Percentiles rank a stretch among this genome's conserved stretches.
Conservation (phyloP, 2,329 filamentous ascomycete species). For the Ophiostoma himal-ulmi region DNA sequence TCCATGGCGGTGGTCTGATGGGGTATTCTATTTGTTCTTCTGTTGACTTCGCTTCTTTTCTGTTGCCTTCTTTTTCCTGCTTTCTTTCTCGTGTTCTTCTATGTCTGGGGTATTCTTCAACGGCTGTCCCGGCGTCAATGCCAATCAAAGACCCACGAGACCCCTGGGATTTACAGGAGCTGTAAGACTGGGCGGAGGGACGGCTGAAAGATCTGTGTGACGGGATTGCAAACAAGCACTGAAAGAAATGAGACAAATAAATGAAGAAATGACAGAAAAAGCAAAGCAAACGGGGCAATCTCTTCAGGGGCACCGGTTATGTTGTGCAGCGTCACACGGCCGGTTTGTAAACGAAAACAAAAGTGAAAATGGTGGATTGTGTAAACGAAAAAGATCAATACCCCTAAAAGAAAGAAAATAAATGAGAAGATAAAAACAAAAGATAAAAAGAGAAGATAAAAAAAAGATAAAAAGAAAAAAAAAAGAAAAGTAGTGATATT, state of each 20-base stretch:
- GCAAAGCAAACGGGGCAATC: background rate
- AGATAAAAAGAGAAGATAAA: background rate
- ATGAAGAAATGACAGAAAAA: background rate
- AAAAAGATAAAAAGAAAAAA: background rate
- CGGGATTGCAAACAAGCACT: background rate
- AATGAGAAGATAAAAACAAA: background rate
- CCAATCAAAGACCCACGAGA: background rate
- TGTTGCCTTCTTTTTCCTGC: background rate
- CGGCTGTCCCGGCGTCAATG: background rate
- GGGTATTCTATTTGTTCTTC: background rate
- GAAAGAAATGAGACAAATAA: background rate
- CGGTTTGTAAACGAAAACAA: background rate
- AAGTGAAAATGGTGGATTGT: background rate
- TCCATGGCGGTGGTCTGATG: conserved; percentile 28
- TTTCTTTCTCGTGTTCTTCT: background rate
- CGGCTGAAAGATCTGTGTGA: background rate
- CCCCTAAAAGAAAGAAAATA: no score
- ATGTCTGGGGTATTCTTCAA: background rate
- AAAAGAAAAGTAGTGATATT: background rate
- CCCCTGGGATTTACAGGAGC: conserved; percentile 7
- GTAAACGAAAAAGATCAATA: background rate
- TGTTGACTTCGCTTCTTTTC: background rate
- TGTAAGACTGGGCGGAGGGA: background rate
- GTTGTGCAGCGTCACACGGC: background rate
- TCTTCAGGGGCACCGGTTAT: background rate